Conservation (phyloP, 805 yeast species). For the Candida odintsovae region DNA sequence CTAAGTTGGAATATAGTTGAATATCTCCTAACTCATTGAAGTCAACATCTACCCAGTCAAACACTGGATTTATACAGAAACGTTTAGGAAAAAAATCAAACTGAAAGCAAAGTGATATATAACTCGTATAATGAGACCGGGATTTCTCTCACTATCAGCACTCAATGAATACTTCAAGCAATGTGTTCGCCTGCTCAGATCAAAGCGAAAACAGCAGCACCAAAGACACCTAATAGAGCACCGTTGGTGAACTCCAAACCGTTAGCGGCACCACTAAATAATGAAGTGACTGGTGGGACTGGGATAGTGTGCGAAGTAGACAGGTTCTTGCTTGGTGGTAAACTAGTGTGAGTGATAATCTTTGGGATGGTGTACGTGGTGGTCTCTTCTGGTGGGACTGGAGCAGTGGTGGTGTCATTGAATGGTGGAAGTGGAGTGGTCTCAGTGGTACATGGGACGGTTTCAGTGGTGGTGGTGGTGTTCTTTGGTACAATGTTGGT, state of each 20-base stretch:
- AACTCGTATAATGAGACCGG: too few relatives aligned
- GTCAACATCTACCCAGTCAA: too few relatives aligned
- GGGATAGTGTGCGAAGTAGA: background rate
- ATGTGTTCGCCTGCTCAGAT: background rate
- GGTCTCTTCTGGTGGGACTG: background rate
- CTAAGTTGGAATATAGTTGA: background rate
- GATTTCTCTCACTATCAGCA: too few relatives aligned
- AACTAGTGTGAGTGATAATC: background rate
- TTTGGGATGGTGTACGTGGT: background rate
- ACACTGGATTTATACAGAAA: background rate
- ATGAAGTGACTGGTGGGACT: slow-evolving; percentile 5
- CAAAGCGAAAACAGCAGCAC: slow-evolving; percentile 2
- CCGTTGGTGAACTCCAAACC: slow-evolving; percentile 2
- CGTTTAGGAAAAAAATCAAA: background rate
- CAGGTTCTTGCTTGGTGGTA: background rate
- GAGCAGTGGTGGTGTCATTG: background rate
- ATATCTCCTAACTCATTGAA: background rate
- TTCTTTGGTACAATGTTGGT: background rate
- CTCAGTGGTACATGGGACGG: background rate
- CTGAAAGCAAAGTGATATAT: too few relatives aligned
- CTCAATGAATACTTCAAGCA: too few relatives aligned
- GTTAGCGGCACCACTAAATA: slow-evolving; percentile 8
- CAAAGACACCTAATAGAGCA: slow-evolving; percentile 3
- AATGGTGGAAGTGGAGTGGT: background rate
- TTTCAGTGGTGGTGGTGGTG: background rate